phyloP scores from a whole-genome alignment of 495 filamentous ascomycete genomes.

The Hypoxylon rickii region DNA sequence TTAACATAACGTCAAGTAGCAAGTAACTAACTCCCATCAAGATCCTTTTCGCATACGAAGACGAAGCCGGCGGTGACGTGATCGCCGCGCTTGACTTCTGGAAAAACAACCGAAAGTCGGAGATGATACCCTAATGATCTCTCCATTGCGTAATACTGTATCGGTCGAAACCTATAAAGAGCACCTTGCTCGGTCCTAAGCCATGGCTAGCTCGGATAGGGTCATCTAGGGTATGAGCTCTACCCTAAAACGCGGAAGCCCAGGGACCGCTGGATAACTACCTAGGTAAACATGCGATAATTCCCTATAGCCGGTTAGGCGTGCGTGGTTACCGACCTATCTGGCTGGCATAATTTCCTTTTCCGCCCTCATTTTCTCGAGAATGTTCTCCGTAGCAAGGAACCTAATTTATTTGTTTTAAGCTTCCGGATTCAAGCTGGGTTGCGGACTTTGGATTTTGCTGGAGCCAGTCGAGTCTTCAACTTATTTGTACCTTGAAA shows the following conservation, averaged over 20 bases:
- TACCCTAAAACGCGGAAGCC: conserved; percentile 23
- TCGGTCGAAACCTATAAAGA: conserved; percentile 5
- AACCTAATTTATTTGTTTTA: conserved; percentile 27
- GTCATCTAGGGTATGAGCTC: conserved; percentile 13
- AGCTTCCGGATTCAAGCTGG: conserved; percentile 23
- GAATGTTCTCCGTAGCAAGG: conserved; percentile 33
- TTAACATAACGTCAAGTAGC: too few species aligned
- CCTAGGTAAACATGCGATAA: conserved; percentile 32
- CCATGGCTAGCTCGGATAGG: conserved; percentile 13
- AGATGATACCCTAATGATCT: conserved; percentile 30
- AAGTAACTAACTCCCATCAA: conserved; percentile 6
- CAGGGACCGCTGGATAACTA: conserved; percentile 32
- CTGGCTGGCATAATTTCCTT: conserved; percentile 28
- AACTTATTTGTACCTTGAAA: conserved; percentile 18
- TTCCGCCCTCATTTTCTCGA: conserved; percentile 25
- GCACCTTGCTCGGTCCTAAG: conserved; percentile 6
- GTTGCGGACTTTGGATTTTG: conserved; percentile 27
- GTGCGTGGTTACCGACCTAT: conserved; percentile 13
- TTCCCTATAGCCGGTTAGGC: conserved; percentile 11
- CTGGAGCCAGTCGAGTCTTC: conserved; percentile 14
- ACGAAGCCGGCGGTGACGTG: conserved; percentile 91
- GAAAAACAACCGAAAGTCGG: conserved; percentile 62
- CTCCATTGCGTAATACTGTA: background rate
- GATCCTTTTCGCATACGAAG: conserved; percentile 84
- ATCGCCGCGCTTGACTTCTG: conserved; percentile 97